Evolutionary conservation across 108 stramenopile species (phyloP), one percentile per base, ranked within the genome.

Genomic region (Parietichytrium sp.): DNA sequence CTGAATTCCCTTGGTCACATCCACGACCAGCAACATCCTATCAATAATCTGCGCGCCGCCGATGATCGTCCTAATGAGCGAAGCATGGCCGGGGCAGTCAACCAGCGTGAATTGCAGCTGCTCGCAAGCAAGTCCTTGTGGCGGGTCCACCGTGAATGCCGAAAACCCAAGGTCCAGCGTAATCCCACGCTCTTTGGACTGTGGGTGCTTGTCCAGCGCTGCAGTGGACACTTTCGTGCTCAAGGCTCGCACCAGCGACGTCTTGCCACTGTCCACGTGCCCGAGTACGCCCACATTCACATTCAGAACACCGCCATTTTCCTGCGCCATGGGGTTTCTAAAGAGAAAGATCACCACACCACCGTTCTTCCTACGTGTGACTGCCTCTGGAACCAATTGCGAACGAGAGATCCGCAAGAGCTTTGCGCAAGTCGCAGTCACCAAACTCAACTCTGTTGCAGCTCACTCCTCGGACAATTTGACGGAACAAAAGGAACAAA

Each of bases 71-170:
- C 98, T 92, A 51, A 99, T 98, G 52, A 99, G 85, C 18, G 92
- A 93, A 4, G 97, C 96, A 77, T 98, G 98, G 1, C 98, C 98
- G 1, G 98, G 98, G 86, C 97, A 98, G 89, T 99, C 96, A n/a
- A 96, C 96, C 20, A 96, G 88, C 7, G 93, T 95, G 85, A 92
- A 89, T 82, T 93, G 96, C 1, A 94, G 45, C 20, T 27, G 23
- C 47, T 81, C 49, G 55, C 48, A 30, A 16, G 42, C 38, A 23
- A 79, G 30, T n/a, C 77, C 25, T 3, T 42, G 38, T 0, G 33
- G 82, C 27, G 55, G 48, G 16, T 77, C 81, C 52, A 96, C 83
- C 33, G 92, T 89, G 88, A 97, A 98, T 61, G 94, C 91, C 30
- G 91, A 92, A 87, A 99, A 97, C 0, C 98, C 98, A 55, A 99